Base-by-base conservation (phyloP, 257 asterid genomes). In the Anisodus acutangulus region DNA sequence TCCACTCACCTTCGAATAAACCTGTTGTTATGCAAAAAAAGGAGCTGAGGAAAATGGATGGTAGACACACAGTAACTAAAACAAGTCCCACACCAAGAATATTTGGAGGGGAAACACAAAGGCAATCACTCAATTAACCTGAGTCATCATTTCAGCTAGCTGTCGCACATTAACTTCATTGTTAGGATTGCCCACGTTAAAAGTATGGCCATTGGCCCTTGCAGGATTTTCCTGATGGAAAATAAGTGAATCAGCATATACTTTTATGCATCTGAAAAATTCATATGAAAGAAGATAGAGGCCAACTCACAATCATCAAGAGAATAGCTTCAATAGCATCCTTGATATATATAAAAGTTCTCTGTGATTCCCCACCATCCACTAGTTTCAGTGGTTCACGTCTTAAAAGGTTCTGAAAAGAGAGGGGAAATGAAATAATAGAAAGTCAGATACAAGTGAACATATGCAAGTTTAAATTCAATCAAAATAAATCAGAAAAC, bases 61-160 rank as follows among this genome's bases (percentile, higher is more conserved):
- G 55, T 41, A 6, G 45, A 6, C 4, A 4, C 45, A 41, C 5
- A 41, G 45, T 41, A 41, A 41, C 53, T 78, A 69, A 59, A 51
- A 53, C 31, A 72, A 79, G 45, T 15, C 37, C 5, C 45, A 62
- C 39, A 84, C 76, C 66, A 85, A 69, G 13, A 51, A 78, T 7
- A 35, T 19, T 26, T 6, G 26, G 17, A 15, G 9, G 49, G 26
- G 54, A 6, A 55, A 15, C 31, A 59, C 43, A 47, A 26, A 8
- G 80, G 45, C 6, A 85, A 55, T 82, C 47, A 79, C 31, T 68
- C 67, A n/a, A 82, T 83, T 78, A 66, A 95, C 99, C 97, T 91
- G 80, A 35, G 97, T 94, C 99, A 95, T 95, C 99, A 95, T 94
- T 87, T 94, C 99, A 86, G 99, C 99, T 15, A 95, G 98, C 92